Base-by-base conservation (phyloP, 805 yeast species). In the Pichia sporocuriosa region DNA sequence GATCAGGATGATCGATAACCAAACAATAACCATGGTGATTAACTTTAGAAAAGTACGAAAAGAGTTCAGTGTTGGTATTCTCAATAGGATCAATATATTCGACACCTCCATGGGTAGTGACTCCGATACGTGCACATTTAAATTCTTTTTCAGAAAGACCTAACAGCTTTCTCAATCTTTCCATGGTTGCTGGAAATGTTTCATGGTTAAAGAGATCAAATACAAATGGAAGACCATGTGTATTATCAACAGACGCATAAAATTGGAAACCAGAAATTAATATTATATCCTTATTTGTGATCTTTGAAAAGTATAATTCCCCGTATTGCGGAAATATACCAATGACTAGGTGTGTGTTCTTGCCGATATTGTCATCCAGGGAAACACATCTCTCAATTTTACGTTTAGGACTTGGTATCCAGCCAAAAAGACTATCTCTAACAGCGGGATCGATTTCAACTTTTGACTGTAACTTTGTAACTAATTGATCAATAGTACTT, bases 1-100 rank as follows among this genome's bases (percentile, higher is more conserved):
- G 75, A 57, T 87, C 96, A 1, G 93, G 88, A 55, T 86, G 95
- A 56, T 93, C 96, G 56, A 93, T 67, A 22, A 89, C 94, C 39
- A 93, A 64, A 25, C 68, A 70, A 44, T 48, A 48, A n/a, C n/a
- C n/a, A n/a, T n/a, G n/a, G n/a, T n/a, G n/a, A 20, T 47, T 42
- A 2, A 48, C 44, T 9, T 44, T 42, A 10, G 37, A 35, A 22
- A 51, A 46, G 44, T 80, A 56, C 32, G 72, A 72, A 56, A 67
- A 82, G 15, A 88, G 63, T 5, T 72, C 66, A 33, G 74, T 49
- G 7, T 72, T 73, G 21, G 76, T 78, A 39, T 78, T 79, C 2
- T 73, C 77, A 34, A 72, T 61, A 43, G 76, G 70, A 51, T 67
- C 59, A 47, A 69, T 53, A 44, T 66, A 57, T 25, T 67, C 68